Evolutionary conservation across 306 rosid genomes (phyloP), one percentile per base, ranked within the genome.

Genomic region (Fragaria ananassa): DNA sequence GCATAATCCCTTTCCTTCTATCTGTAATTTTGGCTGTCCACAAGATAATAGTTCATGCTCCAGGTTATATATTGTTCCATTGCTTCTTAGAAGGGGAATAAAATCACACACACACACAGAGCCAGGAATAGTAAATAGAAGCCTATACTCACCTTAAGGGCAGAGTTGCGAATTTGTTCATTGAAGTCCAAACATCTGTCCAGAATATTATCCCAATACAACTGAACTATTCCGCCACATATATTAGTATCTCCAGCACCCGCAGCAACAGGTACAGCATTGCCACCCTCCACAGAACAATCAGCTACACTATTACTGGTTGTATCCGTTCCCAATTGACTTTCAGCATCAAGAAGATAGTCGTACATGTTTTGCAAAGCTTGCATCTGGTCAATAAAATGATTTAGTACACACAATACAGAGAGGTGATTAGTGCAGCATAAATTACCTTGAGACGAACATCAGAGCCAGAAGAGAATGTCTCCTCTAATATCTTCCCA

Each of bases 161-260:
- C 89, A 54, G 88, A 68, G 80, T 89, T 96, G 49, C 97, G 99
- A 86, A 95, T 91, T 74, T 88, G 97, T 74, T 86, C 93, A 68
- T 74, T 86, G 57, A 78, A 81, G 83, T 95, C 99, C 83, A 95
- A 82, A 83, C 97, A 89, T 80, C 92, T 89, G 68, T 84, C 97
- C 71, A 95, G 81, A 81, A 95, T 89, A 73, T 75, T 76, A 71
- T 95, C 92, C 99, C 99, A 95, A 79, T 90, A 92, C 81, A 95
- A 78, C 83, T 95, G 99, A 87, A 95, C 81, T 79, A 95, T 92
- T 78, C 99, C 99, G 71, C 99, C 99, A 23, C 99, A 95, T 37
- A 95, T 92, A 88, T 95, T 95, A 67, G 99, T 95, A 87, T 95
- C 99, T 71, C 99, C 99, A 3, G 99, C 99, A 71, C 99, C 99